Evolutionary conservation across 2,329 filamentous ascomycete genomes (phyloP), one percentile per base, ranked within the genome.

Genomic region (Scedosporium aurantiacum): DNA sequence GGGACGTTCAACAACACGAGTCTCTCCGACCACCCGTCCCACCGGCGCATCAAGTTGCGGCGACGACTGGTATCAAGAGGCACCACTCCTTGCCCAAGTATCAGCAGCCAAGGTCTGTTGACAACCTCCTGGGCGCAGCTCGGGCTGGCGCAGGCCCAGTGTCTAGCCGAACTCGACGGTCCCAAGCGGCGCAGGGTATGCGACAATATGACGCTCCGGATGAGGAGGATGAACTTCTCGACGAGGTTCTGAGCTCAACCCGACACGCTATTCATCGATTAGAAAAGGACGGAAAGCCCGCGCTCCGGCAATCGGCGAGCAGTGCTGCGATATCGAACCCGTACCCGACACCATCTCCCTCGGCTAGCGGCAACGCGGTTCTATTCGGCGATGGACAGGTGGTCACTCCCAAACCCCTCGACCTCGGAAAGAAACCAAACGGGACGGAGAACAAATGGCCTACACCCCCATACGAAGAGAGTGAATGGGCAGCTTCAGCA

Each of bases 181-280:
- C 90, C 12, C 82, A 95, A 71, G 86, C 90, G 14, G 70, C 71
- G 4, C 87, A 91, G 64, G 88, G 89, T 4, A 85, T 89, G 57
- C 88, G 89, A 68, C 87, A 90, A 64, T 97, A 97, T 70, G 94
- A 99, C 70, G 92, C 92, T 0, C 91, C 94, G 1, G 92, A 96
- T 68, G 94, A 99, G 73, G 93, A 97, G 70, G 94, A 99, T 63
- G 94, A 99, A 74, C 81, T 99, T 8, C 80, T 97, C 8, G 92
- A 97, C 67, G 94, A 99, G 74, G 91, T 86, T 21, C 79, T 97
- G 50, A 82, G 86, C 57, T 90, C 89, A 5, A 89, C 91, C 0
- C 87, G 87, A 68, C 84, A 83, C 64, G 90, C 86, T 6, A 88
- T 89, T 69, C 87, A 84, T 70, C 85, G 85, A 8, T 78, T 96